phyloP scores from a whole-genome alignment of 2,329 filamentous ascomycete species.

The Aspergillus bombycis region DNA sequence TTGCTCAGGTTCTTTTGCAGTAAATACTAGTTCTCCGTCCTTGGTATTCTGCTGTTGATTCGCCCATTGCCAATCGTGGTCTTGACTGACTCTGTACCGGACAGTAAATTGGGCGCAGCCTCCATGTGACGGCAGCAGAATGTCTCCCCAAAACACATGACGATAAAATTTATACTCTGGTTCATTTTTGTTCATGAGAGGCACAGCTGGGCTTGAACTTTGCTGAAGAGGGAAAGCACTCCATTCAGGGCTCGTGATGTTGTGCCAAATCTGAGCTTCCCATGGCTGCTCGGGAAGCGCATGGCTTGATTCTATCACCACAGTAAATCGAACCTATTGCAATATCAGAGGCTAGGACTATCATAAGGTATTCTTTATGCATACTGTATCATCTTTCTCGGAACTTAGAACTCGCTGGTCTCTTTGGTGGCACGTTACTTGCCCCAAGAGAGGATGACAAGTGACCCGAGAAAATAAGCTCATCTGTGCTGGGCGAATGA shows the following conservation, averaged over 20 bases:
- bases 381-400: slow-evolving; percentile 30
- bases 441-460: slow-evolving; percentile 73
- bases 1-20: slow-evolving; percentile 25
- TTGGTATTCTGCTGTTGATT: slow-evolving; percentile 43
- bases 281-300: slow-evolving; percentile 61
- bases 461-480: slow-evolving; percentile 59
- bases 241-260: slow-evolving; percentile 63
- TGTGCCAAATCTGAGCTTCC: slow-evolving; percentile 78
- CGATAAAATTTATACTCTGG: slow-evolving; percentile 32
- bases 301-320: slow-evolving; percentile 68
- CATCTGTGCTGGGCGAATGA: slow-evolving; percentile 43
- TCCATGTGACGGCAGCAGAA: slow-evolving; percentile 31
- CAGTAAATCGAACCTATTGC: slow-evolving; percentile 62
- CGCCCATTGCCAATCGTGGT: slow-evolving; percentile 49
- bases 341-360: neutral
- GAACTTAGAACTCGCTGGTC: slow-evolving; percentile 32
- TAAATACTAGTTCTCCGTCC: slow-evolving; percentile 48
- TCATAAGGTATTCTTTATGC: neutral
- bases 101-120: slow-evolving; percentile 46
- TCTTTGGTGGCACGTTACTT: slow-evolving; percentile 65
- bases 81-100: slow-evolving; percentile 43
- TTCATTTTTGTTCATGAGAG: slow-evolving; percentile 31
- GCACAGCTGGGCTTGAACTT: slow-evolving; percentile 28
- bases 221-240: slow-evolving; percentile 59
- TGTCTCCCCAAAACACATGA: slow-evolving; percentile 37